phyloP scores from a whole-genome alignment of 768 basidiomycete species.

The Gloeostereum incarnatum region DNA sequence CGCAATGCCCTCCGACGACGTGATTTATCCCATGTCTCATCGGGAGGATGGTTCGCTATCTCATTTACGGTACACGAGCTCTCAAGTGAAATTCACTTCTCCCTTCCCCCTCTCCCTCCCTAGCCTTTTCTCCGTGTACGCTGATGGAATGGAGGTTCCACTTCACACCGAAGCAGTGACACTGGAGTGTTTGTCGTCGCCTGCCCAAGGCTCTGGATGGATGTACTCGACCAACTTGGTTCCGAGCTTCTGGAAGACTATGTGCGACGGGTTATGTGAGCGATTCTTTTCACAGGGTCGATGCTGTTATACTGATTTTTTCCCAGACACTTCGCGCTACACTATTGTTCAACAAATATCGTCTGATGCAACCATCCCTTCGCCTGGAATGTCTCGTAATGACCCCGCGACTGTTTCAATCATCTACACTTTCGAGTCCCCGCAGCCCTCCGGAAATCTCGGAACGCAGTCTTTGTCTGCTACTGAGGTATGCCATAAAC shows the following conservation, averaged over 20 bases:
- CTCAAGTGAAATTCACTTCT: slow-evolving; percentile 36
- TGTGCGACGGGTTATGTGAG: slow-evolving; percentile 36
- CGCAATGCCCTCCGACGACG: too few species aligned
- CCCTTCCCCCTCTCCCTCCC: slow-evolving; percentile 29
- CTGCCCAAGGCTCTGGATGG: slow-evolving; percentile 16
- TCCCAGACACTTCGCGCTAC: slow-evolving; percentile 38
- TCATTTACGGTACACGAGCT: too few species aligned
- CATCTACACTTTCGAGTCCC: slow-evolving; percentile 5
- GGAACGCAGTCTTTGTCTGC: not conserved
- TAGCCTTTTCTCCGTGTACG: slow-evolving; percentile 35
- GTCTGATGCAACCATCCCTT: slow-evolving; percentile 2
- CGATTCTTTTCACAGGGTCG: not conserved
- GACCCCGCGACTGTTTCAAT: not conserved
- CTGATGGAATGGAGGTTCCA: slow-evolving; percentile 23
- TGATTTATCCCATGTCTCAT: too few species aligned
- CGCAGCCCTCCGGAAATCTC: not conserved
- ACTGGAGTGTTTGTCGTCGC: slow-evolving; percentile 17
- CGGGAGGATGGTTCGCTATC: too few species aligned
- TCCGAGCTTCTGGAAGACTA: slow-evolving; percentile 39
- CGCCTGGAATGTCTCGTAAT: not conserved
- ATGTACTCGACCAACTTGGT: slow-evolving; percentile 38
- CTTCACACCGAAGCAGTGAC: slow-evolving; percentile 34
- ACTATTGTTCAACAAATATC: slow-evolving; percentile 41
- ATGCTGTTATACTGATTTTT: not conserved
- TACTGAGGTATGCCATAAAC: not conserved